Conservation (phyloP, 768 basidiomycete species). For the Serendipita sp. region DNA sequence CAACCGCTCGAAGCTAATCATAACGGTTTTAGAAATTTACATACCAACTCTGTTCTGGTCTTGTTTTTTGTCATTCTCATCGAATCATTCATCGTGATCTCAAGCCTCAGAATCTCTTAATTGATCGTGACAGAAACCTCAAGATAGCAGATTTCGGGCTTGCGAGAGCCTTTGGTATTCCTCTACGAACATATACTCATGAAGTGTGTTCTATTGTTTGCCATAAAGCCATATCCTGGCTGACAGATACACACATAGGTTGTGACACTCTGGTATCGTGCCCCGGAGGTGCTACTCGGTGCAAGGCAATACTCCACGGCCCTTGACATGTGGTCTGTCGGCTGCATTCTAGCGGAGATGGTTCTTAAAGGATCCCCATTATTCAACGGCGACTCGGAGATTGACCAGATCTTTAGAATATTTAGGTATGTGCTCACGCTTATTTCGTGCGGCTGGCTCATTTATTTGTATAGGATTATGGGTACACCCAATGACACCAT, state of each 20-base stretch:
- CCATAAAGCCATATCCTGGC: not conserved
- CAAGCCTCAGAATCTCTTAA: conserved; percentile 90
- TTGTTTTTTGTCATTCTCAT: conserved; percentile 89
- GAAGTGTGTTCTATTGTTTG: conserved; percentile 39
- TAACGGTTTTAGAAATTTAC: conserved; percentile 68
- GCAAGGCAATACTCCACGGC: conserved; percentile 93
- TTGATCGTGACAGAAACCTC: conserved; percentile 75
- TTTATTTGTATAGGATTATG: conserved; percentile 42
- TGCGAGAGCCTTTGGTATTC: conserved; percentile 93
- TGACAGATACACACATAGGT: conserved; percentile 37
- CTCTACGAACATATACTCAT: conserved; percentile 97
- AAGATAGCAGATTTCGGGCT: conserved; percentile 96
- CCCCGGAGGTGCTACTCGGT: conserved; percentile 91
- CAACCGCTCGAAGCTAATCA: conserved; percentile 9
- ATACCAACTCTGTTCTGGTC: conserved; percentile 76
- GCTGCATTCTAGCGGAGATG: conserved; percentile 97
- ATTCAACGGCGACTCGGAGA: conserved; percentile 98
- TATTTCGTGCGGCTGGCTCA: not conserved
- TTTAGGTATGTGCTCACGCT: conserved; percentile 48
- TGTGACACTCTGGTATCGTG: conserved; percentile 97
- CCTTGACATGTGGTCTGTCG: conserved; percentile 99
- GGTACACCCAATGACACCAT: conserved; percentile 83
- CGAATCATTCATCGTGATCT: conserved; percentile 94
- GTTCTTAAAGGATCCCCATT: conserved; percentile 74
- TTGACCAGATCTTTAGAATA: conserved; percentile 99